Evolutionary conservation across 306 rosid genomes (phyloP), one percentile per base, ranked within the genome.

Genomic region (Trifolium pratense): DNA sequence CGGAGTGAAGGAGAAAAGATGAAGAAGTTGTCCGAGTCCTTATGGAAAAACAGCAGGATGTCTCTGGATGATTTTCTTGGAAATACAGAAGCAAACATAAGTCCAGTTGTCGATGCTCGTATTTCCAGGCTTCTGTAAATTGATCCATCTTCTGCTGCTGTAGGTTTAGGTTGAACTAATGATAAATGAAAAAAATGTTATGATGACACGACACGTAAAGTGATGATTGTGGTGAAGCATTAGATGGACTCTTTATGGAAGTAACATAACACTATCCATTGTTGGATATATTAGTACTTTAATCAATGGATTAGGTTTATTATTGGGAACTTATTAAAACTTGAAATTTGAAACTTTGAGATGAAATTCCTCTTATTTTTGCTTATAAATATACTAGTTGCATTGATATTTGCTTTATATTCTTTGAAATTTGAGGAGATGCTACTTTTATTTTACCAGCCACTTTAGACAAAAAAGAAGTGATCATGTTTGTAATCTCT

Each of bases 51-150:
- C 78, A 81, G 70, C 73, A 71, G 91, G 78, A 57, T 94, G 57
- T 89, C 95, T 23, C 75, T 94, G 60, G 88, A 86, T 3, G 93
- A 94, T 53, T 91, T 89, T 29, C 83, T 94, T 10, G 96, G 84
- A 70, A 56, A 84, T 15, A 78, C 89, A 5, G 89, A 80, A 17
- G 23, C 83, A 7, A 76, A 84, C 52, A 65, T 81, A 64, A 65
- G 62, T 62, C 84, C 74, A 6, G 76, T 94, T 29, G 20, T 91
- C 10, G 99, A 91, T 73, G 65, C 91, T 75, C 89, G 97, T 69
- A 85, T 90, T 37, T 67, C 89, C 79, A 86, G 97, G 86, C 59
- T 81, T 32, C 78, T 91, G 42, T 88, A 87, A 75, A 75, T 71
- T 48, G 43, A 42, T 65, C 67, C 52, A 34, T 63, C 73, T 57